These are phyloP conservation scores for Leishmania tarentolae DNA, from an alignment of 208 protist species.

Conservation along the genomic window DNA sequence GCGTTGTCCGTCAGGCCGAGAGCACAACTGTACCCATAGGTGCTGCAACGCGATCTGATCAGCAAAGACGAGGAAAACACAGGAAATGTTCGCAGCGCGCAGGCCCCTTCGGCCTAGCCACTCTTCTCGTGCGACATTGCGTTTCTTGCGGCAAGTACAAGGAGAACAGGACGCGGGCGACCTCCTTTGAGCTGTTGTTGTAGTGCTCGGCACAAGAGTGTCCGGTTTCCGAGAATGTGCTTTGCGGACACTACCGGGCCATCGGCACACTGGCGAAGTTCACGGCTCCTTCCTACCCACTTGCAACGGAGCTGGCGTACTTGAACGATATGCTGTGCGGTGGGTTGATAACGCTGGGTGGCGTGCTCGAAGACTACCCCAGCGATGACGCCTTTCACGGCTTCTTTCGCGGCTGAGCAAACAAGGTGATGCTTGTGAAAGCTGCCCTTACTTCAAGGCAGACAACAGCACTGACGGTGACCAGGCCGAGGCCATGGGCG, in stretches of 20 bases:
- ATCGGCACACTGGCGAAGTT: neutral
- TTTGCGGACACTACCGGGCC: neutral
- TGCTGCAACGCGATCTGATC: neutral
- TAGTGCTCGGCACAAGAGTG: neutral
- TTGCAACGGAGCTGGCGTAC: neutral
- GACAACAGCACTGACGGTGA: neutral
- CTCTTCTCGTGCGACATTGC: neutral
- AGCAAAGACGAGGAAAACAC: conserved; percentile 5
- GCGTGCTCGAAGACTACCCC: neutral
- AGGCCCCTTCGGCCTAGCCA: neutral
- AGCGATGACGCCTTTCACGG: neutral
- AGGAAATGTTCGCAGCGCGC: neutral
- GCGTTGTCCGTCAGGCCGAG: neutral
- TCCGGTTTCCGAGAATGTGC: neutral
- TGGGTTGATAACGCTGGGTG: neutral
- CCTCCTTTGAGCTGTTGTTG: neutral
- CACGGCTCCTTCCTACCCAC: neutral
- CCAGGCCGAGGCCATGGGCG: neutral
- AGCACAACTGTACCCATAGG: neutral
- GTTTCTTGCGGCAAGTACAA: neutral
- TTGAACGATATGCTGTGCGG: neutral
- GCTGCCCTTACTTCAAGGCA: neutral
- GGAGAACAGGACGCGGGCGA: neutral
- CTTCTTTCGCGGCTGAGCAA: neutral
- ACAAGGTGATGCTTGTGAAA: neutral